Percentiles rank a stretch among this genome's conserved stretches.
Evolutionary conservation across 208 protist genomes (phyloP).

Genomic region (Trypanosoma mega): DNA sequence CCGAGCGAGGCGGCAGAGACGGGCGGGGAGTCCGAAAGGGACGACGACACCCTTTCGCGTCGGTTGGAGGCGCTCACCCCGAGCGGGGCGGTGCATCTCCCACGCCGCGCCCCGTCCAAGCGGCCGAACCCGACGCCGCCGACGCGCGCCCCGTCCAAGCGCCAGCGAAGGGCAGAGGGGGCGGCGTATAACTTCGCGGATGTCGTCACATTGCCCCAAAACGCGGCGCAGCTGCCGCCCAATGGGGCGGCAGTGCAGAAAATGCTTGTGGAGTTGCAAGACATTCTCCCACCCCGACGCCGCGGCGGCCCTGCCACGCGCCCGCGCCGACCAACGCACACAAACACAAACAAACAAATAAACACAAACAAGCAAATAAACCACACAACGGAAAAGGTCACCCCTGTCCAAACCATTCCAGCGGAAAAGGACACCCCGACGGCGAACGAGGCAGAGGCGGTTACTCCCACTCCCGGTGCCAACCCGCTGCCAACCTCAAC

Average conservation of each 20-base stretch:
- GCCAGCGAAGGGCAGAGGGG: too few species aligned
- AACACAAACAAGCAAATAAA: neutral
- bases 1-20: too few species aligned
- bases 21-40: neutral
- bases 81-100: conserved; percentile 1
- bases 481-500: too few species aligned
- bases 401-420: too few species aligned
- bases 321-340: neutral
- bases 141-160: conserved; percentile 5
- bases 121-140: neutral
- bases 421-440: too few species aligned
- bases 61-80: conserved; percentile 18
- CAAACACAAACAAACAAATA: neutral
- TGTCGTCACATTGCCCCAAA: conserved; percentile 27
- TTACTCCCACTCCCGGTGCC: too few species aligned
- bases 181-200: conserved; percentile 35
- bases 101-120: conserved; percentile 6
- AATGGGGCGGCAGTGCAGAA: conserved; percentile 8
- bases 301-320: neutral
- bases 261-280: conserved; percentile 19
- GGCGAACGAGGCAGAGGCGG: too few species aligned
- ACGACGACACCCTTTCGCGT: conserved; percentile 15
- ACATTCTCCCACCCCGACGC: conserved; percentile 6
- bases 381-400: too few species aligned
- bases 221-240: conserved; percentile 22